Evolutionary conservation across 805 yeast species (phyloP).

Genomic region (Helenozyma rhizophorensis): DNA sequence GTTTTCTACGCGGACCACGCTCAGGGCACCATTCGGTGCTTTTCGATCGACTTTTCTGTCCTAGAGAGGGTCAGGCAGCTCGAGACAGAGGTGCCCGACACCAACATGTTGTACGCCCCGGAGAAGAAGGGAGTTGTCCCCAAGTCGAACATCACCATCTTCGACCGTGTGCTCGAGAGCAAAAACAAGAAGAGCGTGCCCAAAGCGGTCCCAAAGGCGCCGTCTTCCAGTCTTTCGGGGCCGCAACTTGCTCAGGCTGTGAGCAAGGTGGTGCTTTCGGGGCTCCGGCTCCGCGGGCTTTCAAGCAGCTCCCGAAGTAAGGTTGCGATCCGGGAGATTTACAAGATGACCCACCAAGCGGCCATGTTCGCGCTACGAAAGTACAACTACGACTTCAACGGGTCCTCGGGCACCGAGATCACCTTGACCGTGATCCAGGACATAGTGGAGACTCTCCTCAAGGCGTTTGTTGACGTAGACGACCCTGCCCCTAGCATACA

Average conservation of each 20-base stretch:
- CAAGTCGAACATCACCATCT: constrained; percentile 20
- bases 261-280: constrained; percentile 34
- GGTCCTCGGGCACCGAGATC: constrained; percentile 10
- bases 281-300: constrained; percentile 38
- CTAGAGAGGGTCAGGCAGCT: constrained; percentile 6
- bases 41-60: constrained; percentile 17
- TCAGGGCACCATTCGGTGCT: constrained; percentile 12
- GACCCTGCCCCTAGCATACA: too few species aligned
- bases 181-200: constrained; percentile 17
- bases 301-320: constrained; percentile 26
- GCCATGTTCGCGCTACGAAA: constrained; percentile 38
- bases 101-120: constrained; percentile 2
- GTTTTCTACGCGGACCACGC: constrained; percentile 22
- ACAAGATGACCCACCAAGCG: constrained; percentile 37
- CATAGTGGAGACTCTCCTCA: constrained; percentile 36
- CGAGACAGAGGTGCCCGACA: constrained; percentile 4
- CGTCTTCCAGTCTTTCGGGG: constrained; percentile 17
- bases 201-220: constrained; percentile 5
- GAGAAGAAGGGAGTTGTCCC: too few species aligned
- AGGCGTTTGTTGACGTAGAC: constrained; percentile 32
- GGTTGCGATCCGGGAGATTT: constrained; percentile 34
- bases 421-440: constrained; percentile 32
- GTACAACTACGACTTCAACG: constrained; percentile 26
- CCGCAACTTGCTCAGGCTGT: constrained; percentile 32
- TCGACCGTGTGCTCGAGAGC: constrained; percentile 33